phyloP scores from a whole-genome alignment of 2,329 filamentous ascomycete species.

The Hypoxylon sp. region DNA sequence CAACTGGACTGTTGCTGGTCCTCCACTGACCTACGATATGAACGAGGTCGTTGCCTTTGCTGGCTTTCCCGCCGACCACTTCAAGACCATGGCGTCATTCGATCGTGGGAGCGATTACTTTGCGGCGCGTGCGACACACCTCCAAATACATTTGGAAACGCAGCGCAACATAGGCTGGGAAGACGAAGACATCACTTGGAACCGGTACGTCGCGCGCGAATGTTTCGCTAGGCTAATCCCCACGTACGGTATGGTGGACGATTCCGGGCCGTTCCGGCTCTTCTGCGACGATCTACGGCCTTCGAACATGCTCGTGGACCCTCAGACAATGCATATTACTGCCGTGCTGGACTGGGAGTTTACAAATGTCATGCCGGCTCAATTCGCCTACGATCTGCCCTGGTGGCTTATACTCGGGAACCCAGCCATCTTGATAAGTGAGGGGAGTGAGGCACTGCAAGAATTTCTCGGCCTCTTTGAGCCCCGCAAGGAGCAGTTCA shows the following conservation, averaged over 20 bases:
- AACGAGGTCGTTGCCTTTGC: neutral
- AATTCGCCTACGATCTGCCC: neutral
- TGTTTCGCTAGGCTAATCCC: neutral
- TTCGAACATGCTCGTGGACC: neutral
- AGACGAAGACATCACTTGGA: neutral
- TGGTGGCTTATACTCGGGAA: neutral
- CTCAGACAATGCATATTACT: neutral
- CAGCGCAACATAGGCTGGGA: neutral
- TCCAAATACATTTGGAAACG: neutral
- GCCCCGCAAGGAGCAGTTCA: neutral
- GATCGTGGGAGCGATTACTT: neutral
- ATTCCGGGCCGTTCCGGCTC: neutral
- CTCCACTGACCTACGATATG: neutral
- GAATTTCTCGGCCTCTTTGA: neutral
- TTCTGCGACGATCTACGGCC: neutral
- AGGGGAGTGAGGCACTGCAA: neutral
- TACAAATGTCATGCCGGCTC: neutral
- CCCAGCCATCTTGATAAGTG: neutral
- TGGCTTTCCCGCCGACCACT: neutral
- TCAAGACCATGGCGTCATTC: neutral
- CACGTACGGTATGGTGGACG: neutral
- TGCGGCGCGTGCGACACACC: neutral
- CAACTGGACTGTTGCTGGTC: neutral
- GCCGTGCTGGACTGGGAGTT: neutral
- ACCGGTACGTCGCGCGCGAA: neutral